A percentile compares a stretch with the other conserved stretches of the same genome.
Conservation (phyloP, 2,329 filamentous ascomycete genomes). For the Fusarium gaditjirri region DNA sequence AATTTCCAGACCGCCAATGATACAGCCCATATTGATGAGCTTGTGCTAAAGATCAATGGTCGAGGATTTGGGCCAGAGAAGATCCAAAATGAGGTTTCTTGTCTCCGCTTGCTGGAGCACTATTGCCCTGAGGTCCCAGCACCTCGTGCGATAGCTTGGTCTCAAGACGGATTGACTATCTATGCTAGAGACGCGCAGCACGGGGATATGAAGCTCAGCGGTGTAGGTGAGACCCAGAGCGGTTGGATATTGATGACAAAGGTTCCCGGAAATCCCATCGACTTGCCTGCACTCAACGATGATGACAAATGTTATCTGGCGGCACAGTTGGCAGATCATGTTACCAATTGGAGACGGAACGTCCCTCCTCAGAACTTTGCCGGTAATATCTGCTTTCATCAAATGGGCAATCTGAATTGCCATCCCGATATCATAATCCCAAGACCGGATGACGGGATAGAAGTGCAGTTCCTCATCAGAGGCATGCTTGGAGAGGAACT, state of each 20-base stretch:
- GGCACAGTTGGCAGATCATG: neutral
- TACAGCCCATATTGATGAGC: accelerated
- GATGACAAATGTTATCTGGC: neutral
- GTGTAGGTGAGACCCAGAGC: neutral
- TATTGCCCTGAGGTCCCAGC: neutral
- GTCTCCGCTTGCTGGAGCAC: neutral
- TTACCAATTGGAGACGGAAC: neutral
- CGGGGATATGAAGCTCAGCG: neutral
- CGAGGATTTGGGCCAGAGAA: constrained; percentile 3
- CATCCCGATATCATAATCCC: neutral
- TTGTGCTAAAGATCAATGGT: constrained; percentile 22
- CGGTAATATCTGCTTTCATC: neutral
- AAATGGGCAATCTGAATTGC: neutral
- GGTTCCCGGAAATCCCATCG: neutral
- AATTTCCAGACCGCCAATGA: too few relatives aligned
- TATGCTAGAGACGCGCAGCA: accelerated
- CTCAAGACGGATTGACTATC: neutral
- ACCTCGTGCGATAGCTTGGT: constrained; percentile 5
- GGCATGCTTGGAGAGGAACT: neutral
- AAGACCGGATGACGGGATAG: accelerated
- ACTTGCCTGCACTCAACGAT: neutral
- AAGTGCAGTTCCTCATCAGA: neutral
- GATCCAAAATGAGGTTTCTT: constrained; percentile 15
- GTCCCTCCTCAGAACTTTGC: neutral
- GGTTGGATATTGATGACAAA: constrained; percentile 18